Conservation (phyloP, 768 basidiomycete genomes). For the Dacryopinax primogenitus region DNA sequence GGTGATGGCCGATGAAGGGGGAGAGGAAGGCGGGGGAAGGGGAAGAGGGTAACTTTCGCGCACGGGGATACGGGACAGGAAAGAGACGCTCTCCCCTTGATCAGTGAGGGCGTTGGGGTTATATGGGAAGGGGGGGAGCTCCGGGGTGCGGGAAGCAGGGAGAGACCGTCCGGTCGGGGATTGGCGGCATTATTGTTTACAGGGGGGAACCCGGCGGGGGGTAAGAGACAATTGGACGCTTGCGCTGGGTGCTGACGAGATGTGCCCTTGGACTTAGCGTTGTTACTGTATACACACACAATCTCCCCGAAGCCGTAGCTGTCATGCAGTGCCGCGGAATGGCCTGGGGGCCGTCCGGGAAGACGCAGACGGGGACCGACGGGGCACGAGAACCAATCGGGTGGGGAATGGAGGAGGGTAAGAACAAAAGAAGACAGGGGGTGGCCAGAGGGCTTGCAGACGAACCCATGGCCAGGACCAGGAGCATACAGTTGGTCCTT, state of each 20-base stretch:
- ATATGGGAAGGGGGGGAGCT: neutral
- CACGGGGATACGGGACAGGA: slow-evolving; percentile 1
- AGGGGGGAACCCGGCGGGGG: neutral
- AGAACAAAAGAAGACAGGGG: neutral
- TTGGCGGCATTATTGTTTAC: neutral
- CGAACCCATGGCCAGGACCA: too few species aligned
- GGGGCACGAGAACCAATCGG: neutral
- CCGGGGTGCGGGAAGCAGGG: too few species aligned
- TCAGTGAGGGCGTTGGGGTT: neutral
- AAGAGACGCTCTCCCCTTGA: neutral
- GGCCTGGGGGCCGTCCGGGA: neutral
- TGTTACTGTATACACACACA: too few species aligned
- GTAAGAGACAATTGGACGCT: neutral
- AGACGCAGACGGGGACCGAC: too few species aligned
- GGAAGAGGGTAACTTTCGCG: neutral
- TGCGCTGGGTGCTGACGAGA: neutral
- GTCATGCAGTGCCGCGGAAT: neutral
- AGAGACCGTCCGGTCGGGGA: neutral
- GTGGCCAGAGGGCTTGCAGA: neutral
- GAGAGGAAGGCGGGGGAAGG: neutral
- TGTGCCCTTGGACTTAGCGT: neutral
- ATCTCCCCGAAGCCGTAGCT: too few species aligned
- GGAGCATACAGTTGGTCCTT: neutral
- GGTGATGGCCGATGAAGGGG: neutral
- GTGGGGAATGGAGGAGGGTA: neutral